phyloP scores from a whole-genome alignment of 768 basidiomycete species.

The Psilocybe azurescens region DNA sequence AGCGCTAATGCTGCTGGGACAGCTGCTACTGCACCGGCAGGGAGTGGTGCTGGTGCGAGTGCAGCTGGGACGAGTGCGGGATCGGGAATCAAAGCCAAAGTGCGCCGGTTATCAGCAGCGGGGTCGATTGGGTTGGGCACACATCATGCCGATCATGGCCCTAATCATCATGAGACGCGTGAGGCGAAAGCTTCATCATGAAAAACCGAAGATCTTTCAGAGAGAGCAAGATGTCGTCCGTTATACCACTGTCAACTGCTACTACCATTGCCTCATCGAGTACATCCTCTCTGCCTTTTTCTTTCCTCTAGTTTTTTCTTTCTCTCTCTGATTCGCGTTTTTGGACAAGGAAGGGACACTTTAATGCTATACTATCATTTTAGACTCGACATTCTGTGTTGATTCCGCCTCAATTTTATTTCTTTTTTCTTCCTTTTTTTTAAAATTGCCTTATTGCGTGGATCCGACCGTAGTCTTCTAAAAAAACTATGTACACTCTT shows the following conservation, averaged over 20 bases:
- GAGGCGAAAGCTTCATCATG: conserved; percentile 21
- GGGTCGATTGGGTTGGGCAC: conserved; percentile 26
- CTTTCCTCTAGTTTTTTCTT: background rate
- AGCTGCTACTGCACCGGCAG: background rate
- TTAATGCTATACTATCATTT: conserved; percentile 2
- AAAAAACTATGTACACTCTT: background rate
- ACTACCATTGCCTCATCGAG: background rate
- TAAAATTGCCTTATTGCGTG: no score
- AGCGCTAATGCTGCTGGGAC: background rate
- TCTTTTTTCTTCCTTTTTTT: background rate
- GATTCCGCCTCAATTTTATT: background rate
- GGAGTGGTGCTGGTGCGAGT: conserved; percentile 2
- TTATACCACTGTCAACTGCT: background rate
- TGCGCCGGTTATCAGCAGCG: conserved; percentile 51
- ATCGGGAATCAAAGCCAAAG: conserved; percentile 47
- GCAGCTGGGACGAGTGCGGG: conserved; percentile 12
- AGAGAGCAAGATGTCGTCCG: background rate
- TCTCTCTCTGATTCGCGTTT: background rate
- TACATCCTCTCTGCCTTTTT: background rate
- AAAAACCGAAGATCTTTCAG: background rate
- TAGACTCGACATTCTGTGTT: background rate
- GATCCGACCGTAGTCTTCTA: background rate
- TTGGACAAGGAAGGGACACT: conserved; percentile 13
- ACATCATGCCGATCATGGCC: background rate
- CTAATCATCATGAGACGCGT: conserved; percentile 10